A percentile compares a stretch with the other conserved stretches of the same genome.
phyloP scores from a whole-genome alignment of 805 yeast genomes.

The Vanderwaltozyma polyspora region DNA sequence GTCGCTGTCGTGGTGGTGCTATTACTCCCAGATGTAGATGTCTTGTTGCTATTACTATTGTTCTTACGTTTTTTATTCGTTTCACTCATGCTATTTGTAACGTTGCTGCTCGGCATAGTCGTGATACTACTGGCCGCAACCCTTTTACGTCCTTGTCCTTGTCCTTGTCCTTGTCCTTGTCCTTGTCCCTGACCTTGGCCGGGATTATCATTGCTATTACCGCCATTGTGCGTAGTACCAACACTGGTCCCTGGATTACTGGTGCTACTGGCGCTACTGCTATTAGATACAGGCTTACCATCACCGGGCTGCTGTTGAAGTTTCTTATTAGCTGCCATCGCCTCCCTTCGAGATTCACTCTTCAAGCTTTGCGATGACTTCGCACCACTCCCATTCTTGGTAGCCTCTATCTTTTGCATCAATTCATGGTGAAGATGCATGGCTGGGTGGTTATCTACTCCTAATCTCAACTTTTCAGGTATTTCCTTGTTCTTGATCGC shows the following conservation, averaged over 20 bases:
- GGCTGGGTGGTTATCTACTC: slow-evolving; percentile 86
- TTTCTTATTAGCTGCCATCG: slow-evolving; percentile 68
- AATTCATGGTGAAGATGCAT: slow-evolving; percentile 35
- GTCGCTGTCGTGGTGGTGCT: slow-evolving; percentile 8
- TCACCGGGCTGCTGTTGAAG: slow-evolving; percentile 3
- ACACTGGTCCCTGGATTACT: no score
- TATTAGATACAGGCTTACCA: background rate
- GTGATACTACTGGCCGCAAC: no score
- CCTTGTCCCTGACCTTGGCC: no score
- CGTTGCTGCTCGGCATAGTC: no score
- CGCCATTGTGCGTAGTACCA: no score
- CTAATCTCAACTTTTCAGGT: slow-evolving; percentile 66
- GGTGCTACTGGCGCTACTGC: background rate
- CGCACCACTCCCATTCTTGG: slow-evolving; percentile 7
- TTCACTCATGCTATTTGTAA: no score
- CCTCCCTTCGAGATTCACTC: slow-evolving; percentile 82
- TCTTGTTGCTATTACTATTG: no score
- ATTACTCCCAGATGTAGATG: no score
- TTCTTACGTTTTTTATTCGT: no score
- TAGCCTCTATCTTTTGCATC: slow-evolving; percentile 23
- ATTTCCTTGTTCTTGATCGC: slow-evolving; percentile 62
- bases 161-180: no score
- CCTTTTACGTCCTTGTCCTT: no score
- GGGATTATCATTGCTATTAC: no score
- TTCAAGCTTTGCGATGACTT: slow-evolving; percentile 64